These are phyloP conservation scores for Crepidotus variabilis DNA, from an alignment of 768 basidiomycete genomes.

Conservation along the genomic window DNA sequence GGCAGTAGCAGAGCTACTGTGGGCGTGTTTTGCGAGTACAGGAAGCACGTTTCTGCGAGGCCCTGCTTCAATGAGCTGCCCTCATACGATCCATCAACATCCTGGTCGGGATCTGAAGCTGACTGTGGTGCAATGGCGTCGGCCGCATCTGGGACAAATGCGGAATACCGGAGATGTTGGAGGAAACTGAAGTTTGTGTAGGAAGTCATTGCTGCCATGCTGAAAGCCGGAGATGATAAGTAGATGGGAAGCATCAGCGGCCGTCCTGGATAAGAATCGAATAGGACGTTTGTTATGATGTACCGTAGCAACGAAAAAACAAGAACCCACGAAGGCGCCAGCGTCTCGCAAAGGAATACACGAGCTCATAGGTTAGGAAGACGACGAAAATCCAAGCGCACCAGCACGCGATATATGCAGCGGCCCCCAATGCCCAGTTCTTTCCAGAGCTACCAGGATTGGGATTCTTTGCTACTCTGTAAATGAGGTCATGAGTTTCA, in stretches of 20 bases:
- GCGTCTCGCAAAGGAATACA: slow-evolving; percentile 70
- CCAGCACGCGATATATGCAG: slow-evolving; percentile 85
- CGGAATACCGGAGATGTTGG: slow-evolving; percentile 70
- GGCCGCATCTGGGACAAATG: slow-evolving; percentile 38
- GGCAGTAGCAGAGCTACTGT: slow-evolving; percentile 81
- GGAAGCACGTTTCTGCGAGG: slow-evolving; percentile 81
- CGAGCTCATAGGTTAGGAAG: slow-evolving; percentile 71
- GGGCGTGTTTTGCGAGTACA: slow-evolving; percentile 81
- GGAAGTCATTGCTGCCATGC: slow-evolving; percentile 70
- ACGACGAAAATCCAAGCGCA: slow-evolving; percentile 68
- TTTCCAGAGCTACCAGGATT: slow-evolving; percentile 66
- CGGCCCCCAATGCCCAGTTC: slow-evolving; percentile 79
- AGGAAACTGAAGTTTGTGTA: slow-evolving; percentile 85
- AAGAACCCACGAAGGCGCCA: slow-evolving; percentile 75
- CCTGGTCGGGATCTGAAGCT: slow-evolving; percentile 6
- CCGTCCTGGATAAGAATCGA: slow-evolving; percentile 50
- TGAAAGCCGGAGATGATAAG: slow-evolving; percentile 75
- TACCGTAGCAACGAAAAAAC: slow-evolving; percentile 3
- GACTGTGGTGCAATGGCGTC: not conserved
- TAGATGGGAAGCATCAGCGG: slow-evolving; percentile 83
- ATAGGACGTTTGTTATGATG: slow-evolving; percentile 13
- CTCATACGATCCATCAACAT: slow-evolving; percentile 7
- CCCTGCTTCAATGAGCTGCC: slow-evolving; percentile 27
- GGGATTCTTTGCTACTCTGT: slow-evolving; percentile 72
- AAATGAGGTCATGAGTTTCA: slow-evolving; percentile 1